phyloP scores from a whole-genome alignment of 768 basidiomycete genomes.

The Boletus huronensis region DNA sequence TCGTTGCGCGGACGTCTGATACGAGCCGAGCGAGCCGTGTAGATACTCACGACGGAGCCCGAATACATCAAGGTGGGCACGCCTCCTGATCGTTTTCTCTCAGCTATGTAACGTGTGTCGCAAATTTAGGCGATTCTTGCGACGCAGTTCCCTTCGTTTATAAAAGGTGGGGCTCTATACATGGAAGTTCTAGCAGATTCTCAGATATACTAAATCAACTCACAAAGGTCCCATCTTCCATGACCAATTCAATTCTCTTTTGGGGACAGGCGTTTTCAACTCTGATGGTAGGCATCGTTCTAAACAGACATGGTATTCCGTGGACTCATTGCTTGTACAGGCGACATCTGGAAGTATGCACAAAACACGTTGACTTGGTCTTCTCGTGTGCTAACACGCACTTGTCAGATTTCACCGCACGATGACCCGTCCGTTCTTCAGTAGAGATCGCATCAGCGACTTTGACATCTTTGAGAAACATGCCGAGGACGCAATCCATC shows the following conservation, averaged over 20 bases:
- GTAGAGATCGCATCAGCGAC: constrained; percentile 36
- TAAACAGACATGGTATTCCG: not conserved
- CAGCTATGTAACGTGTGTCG: not conserved
- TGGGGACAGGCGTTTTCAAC: constrained; percentile 41
- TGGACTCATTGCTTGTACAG: constrained; percentile 11
- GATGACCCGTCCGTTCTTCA: constrained; percentile 44
- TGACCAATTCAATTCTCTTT: constrained; percentile 26
- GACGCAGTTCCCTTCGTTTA: constrained; percentile 35
- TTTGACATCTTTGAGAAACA: constrained; percentile 41
- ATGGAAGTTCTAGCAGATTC: not conserved
- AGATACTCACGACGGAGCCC: constrained; percentile 40
- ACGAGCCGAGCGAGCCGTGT: not conserved
- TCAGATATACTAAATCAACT: not conserved
- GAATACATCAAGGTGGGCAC: constrained; percentile 37
- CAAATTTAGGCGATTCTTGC: constrained; percentile 34
- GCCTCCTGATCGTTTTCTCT: not conserved
- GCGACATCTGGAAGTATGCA: constrained; percentile 39
- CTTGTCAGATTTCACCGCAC: constrained; percentile 37
- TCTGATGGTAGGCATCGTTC: constrained; percentile 32
- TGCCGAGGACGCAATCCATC: constrained; percentile 31
- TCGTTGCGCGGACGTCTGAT: not conserved
- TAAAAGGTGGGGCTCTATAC: constrained; percentile 30
- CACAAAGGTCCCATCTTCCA: constrained; percentile 21
- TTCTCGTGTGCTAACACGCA: not conserved
- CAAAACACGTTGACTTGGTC: not conserved